phyloP scores from a whole-genome alignment of 1,284 basidiomycete species.

The Naganishia cerealis region DNA sequence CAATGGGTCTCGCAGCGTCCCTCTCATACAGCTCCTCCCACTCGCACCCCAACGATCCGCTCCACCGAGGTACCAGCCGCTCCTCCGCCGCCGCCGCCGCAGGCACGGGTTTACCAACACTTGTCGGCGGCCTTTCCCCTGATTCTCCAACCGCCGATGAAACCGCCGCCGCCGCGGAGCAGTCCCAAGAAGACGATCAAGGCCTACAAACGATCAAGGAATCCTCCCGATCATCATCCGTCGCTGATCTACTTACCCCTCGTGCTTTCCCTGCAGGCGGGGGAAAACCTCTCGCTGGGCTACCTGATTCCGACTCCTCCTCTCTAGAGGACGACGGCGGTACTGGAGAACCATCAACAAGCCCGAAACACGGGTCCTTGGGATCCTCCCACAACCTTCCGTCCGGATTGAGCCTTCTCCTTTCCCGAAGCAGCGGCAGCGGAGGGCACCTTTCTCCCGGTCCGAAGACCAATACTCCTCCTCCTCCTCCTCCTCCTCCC shows the following conservation, averaged over 20 bases:
- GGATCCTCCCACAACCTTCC: not conserved
- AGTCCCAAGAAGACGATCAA: not conserved
- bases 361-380: not conserved
- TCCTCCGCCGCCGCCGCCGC: too few species aligned
- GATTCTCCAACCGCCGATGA: too few species aligned
- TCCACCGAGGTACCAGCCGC: too few species aligned
- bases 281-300: conserved; percentile 10
- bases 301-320: not conserved
- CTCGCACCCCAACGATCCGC: not conserved
- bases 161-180: not conserved
- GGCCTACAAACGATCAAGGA: conserved; percentile 17
- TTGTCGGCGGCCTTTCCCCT: too few species aligned
- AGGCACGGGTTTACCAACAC: too few species aligned
- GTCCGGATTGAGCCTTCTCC: conserved; percentile 13
- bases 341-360: not conserved
- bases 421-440: conserved; percentile 1
- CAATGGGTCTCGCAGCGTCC: conserved; percentile 21
- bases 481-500: too few species aligned
- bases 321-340: not conserved
- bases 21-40: conserved; percentile 23
- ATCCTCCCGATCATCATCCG: not conserved
- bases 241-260: not conserved
- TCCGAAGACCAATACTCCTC: too few species aligned
- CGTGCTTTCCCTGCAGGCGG: not conserved
- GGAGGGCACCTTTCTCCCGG: not conserved